Evolutionary conservation across 306 rosid species (phyloP), one percentile per base, ranked within the genome.

Genomic region (Dryas drummondii): DNA sequence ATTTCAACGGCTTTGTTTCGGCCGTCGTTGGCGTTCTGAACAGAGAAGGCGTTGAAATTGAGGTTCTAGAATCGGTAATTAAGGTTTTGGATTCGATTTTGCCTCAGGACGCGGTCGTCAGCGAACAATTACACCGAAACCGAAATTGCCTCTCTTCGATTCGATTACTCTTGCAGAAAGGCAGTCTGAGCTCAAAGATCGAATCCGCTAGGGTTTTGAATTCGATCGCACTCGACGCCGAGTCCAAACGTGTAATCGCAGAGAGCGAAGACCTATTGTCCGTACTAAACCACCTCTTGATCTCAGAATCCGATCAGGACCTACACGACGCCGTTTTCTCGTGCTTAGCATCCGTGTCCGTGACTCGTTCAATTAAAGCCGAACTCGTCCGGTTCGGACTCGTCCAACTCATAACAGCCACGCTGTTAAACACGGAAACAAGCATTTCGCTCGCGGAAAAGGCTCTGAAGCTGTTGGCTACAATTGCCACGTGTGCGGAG

Each of bases 301-400:
- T 37, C 40, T 26, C 74, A 1, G 71, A 77, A 14, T 66, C 76
- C 13, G 70, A 72, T 19, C 60, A 42, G 4, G 64, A 32, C 15
- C 58, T 83, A 6, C 41, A 69, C 79, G 81, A 78, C 50, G 81
- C 83, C 81, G 79, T 83, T 77, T 65, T 81, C 64, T 85, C 86
- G 9, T 76, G 78, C 22, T 71, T 83, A 6, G 68, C 53, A 5
- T 66, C 75, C 8, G 9, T 85, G 56, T 72, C 85, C n/a, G 79
- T 46, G 76, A 83, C 82, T 54, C 88, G 76, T 13, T 77, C 85
- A 7, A 54, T 64, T 3, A 88, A 86, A 47, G 66, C 79, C 5
- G 73, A 79, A 40, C 88, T 88, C 44, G 82, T 88, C 50, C 80
- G 69, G 55, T 55, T 44, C 5, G 88, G 89, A 50, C 45, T 83